A percentile compares a stretch with the other conserved stretches of the same genome.
phyloP scores from a whole-genome alignment of 176 grass and related monocot species.

The Elymus sibiricus region DNA sequence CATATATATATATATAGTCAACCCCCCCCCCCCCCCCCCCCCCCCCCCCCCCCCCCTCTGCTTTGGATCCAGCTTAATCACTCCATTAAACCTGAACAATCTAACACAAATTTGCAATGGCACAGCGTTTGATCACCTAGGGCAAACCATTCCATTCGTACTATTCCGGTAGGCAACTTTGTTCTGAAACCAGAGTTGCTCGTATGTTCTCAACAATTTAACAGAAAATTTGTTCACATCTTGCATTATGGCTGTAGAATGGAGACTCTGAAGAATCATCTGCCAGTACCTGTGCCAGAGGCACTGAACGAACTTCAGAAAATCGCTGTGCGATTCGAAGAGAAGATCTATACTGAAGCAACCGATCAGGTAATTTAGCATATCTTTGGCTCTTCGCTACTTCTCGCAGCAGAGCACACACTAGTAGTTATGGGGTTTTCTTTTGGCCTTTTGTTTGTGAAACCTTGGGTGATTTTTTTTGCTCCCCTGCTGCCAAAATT shows the following conservation, averaged over 20 bases:
- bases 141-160: neutral
- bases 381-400: neutral
- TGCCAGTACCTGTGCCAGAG: slow-evolving; percentile 64
- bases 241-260: slow-evolving; percentile 50
- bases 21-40: too few relatives aligned
- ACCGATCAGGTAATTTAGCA: slow-evolving; percentile 52
- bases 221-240: neutral
- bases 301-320: slow-evolving; percentile 78
- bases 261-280: slow-evolving; percentile 87
- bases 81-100: neutral
- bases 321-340: slow-evolving; percentile 80
- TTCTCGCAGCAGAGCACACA: neutral
- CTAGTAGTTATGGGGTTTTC: neutral
- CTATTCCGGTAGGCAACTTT: neutral
- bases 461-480: neutral
- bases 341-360: slow-evolving; percentile 81
- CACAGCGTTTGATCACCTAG: neutral
- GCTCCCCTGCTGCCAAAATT: neutral
- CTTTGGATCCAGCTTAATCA: neutral
- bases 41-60: too few relatives aligned
- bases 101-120: neutral
- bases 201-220: neutral
- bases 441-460: neutral
- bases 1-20: neutral
- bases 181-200: neutral